Evolutionary conservation across 805 yeast species (phyloP), one percentile per base, ranked within the genome.

Genomic region (Cyberlindnera veronae): DNA sequence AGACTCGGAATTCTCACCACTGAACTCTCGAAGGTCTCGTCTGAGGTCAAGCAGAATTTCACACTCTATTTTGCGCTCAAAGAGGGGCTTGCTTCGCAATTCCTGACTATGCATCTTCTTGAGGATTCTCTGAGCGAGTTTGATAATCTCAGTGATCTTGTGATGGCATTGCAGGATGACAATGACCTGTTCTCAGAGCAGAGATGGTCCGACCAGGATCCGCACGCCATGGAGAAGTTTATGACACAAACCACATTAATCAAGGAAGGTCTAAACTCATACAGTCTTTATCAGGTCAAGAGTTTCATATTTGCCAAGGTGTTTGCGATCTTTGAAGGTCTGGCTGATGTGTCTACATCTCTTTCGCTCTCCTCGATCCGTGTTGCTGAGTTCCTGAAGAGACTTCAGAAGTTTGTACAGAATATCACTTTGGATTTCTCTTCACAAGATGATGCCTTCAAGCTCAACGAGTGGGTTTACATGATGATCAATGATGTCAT

Each of bases 101-200:
- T 76, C 41, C 74, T 72, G 39, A 73, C 73, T 33, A 67, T 86
- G 63, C 70, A 72, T 19, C 69, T 84, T 18, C 60, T 67, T 19
- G 83, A 81, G 20, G 90, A 84, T 38, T 71, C 91, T 0, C 55
- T 81, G 26, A 61, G 57, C 4, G 69, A 73, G 17, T 81, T 77
- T 47, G 72, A 74, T 23, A 66, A 64, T 21, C 50, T 84, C 6
- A 66, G 68, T 14, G 42, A 50, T 1, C 46, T 60, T 7, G 65
- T 66, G 3, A 6, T 30, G 10, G n/a, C 26, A 5, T 22, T 26
- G 6, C 39, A 43, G 15, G 17, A 21, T 7, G 35, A 27, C 18
- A 13, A 19, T 1, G 19, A 30, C 5, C 5, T 35, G 6, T 41
- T 44, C 29, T 29, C 51, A 12, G 11, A 6, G 11, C 28, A 28